Conservation (phyloP, 805 yeast species). For the Saturnispora sanitii region DNA sequence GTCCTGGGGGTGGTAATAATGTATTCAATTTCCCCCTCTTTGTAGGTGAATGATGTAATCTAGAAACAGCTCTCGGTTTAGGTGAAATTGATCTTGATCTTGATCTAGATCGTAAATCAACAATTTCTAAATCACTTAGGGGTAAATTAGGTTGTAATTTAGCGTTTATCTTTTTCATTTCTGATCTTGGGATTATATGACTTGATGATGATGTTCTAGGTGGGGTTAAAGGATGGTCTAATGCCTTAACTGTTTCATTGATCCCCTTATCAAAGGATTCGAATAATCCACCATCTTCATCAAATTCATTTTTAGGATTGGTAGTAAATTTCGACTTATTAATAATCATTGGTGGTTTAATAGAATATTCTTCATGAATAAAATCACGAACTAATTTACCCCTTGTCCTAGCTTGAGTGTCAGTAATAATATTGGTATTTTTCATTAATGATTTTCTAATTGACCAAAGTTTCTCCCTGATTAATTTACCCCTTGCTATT, state of each 20-base stretch:
- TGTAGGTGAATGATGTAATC: constrained; percentile 14
- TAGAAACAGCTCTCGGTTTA: constrained; percentile 6
- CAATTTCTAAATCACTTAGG: neutral
- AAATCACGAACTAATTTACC: constrained; percentile 22
- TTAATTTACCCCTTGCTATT: constrained; percentile 25
- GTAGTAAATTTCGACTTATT: no score
- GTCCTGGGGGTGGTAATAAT: constrained; percentile 24
- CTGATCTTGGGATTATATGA: constrained; percentile 10
- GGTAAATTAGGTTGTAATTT: constrained; percentile 12
- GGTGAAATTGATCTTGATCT: constrained; percentile 2
- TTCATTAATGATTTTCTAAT: constrained; percentile 15
- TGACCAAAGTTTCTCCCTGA: constrained; percentile 15
- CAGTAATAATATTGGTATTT: constrained; percentile 20
- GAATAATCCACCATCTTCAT: constrained; percentile 9
- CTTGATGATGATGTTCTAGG: constrained; percentile 5
- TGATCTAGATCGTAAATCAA: neutral
- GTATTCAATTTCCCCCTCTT: constrained; percentile 8
- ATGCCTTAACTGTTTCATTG: neutral
- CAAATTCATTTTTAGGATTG: no score
- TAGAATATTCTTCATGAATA: neutral
- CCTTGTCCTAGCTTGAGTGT: constrained; percentile 36
- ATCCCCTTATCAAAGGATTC: constrained; percentile 11
- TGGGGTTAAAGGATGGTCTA: constrained; percentile 4
- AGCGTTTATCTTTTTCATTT: constrained; percentile 6
- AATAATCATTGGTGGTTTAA: neutral